These are phyloP conservation scores for Wilcoxina mikolae DNA, from an alignment of 495 filamentous ascomycete genomes.

Conservation along the genomic window DNA sequence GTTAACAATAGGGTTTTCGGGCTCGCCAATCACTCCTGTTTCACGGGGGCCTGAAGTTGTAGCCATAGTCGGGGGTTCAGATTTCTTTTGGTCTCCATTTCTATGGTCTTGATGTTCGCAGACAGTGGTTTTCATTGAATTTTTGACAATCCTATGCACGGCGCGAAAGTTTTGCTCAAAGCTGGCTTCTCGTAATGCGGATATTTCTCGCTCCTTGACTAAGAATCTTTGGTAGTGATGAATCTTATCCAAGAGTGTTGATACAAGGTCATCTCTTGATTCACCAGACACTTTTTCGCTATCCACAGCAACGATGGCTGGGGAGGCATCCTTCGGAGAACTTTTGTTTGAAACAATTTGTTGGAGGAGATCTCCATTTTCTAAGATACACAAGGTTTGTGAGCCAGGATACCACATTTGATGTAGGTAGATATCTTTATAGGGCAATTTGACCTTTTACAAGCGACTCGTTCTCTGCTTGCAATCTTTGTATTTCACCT, in stretches of 20 bases:
- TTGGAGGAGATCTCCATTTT: background rate
- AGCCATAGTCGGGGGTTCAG: no score
- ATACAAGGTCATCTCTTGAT: background rate
- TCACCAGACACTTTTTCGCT: background rate
- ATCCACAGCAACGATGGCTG: background rate
- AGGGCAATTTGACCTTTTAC: constrained; percentile 4
- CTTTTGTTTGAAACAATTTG: background rate
- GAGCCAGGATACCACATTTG: background rate
- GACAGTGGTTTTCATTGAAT: background rate
- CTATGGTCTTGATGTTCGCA: no score
- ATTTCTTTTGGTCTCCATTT: no score
- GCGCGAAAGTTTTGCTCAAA: background rate
- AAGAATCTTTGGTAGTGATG: constrained; percentile 3
- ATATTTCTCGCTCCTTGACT: background rate
- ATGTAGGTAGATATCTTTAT: background rate
- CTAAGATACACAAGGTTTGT: background rate
- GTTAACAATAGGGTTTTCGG: background rate
- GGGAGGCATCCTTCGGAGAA: background rate
- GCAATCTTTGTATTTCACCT: background rate
- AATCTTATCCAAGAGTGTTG: background rate
- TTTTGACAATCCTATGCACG: background rate
- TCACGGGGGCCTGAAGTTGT: no score
- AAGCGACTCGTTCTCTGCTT: constrained; percentile 3
- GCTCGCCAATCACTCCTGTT: no score
- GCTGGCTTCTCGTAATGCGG: background rate